Conservation (phyloP, 768 basidiomycete species). For the Pleurotus citrinopileatus region DNA sequence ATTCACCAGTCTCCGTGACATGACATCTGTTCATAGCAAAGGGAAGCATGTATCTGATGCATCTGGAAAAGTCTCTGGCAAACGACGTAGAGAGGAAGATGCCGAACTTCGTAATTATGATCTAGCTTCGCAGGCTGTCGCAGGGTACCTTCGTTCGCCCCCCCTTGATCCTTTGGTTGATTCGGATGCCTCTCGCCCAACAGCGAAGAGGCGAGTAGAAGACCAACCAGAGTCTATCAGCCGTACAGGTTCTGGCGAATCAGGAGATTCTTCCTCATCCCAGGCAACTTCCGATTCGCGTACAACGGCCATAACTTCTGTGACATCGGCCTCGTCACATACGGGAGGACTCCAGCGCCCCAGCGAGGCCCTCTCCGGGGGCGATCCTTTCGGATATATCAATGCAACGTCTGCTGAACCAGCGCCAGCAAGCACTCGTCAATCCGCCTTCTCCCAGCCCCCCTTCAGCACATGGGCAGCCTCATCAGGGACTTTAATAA, state of each 20-base stretch:
- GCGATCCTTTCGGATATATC: conserved; percentile 64
- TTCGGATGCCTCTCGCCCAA: conserved; percentile 28
- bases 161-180: conserved; percentile 18
- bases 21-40: conserved; percentile 48
- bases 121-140: conserved; percentile 52
- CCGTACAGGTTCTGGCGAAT: conserved; percentile 2
- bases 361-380: conserved; percentile 20
- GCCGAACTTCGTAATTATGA: conserved; percentile 48
- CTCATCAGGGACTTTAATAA: conserved; percentile 15
- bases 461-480: conserved; percentile 33
- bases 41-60: conserved; percentile 40
- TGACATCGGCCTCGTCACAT: neutral
- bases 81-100: conserved; percentile 60
- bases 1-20: conserved; percentile 61
- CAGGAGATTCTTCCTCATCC: conserved; percentile 12
- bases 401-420: conserved; percentile 26
- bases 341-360: neutral
- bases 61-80: conserved; percentile 25
- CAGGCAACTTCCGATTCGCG: conserved; percentile 2
- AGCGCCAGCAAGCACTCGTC: conserved; percentile 26
- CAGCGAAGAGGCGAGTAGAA: conserved; percentile 29
- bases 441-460: conserved; percentile 29
- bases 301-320: conserved; percentile 1
- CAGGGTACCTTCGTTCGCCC: conserved; percentile 45
- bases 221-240: conserved; percentile 1